These are phyloP conservation scores for Litchi chinensis DNA, from an alignment of 345 rosid genomes.

Conservation along the genomic window DNA sequence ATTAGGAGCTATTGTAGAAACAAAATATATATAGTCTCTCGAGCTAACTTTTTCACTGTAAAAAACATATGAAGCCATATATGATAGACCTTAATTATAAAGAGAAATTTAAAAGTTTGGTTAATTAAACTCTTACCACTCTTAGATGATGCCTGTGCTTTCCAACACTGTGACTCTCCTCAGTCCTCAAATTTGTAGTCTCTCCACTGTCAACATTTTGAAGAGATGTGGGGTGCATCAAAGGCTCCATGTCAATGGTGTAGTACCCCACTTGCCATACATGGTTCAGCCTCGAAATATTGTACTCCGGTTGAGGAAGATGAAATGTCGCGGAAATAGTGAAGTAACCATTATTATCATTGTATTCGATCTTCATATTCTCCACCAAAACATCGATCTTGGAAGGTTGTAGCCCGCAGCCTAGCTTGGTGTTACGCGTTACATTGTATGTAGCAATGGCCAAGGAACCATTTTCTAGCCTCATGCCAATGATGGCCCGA, in stretches of 20 bases:
- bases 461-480: constrained; percentile 10
- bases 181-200: constrained; percentile 28
- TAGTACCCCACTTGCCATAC: constrained; percentile 57
- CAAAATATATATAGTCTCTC: no score
- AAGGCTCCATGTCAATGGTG: constrained; percentile 28
- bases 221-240: constrained; percentile 34
- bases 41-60: no score
- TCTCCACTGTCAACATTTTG: constrained; percentile 51
- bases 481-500: constrained; percentile 49
- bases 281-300: constrained; percentile 39
- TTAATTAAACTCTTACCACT: constrained; percentile 27
- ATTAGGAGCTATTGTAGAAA: no score
- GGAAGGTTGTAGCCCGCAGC: constrained; percentile 43
- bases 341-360: neutral
- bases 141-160: constrained; percentile 16
- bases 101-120: no score
- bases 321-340: constrained; percentile 27
- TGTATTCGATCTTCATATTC: neutral
- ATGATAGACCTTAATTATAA: no score
- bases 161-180: neutral
- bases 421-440: constrained; percentile 33
- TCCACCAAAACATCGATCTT: constrained; percentile 12
- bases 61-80: no score
- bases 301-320: constrained; percentile 31
- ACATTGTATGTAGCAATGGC: constrained; percentile 35